Percentiles rank a stretch among this genome's conserved stretches.
phyloP scores from a whole-genome alignment of 2,329 filamentous ascomycete genomes.

The Aspergillus fischeri region DNA sequence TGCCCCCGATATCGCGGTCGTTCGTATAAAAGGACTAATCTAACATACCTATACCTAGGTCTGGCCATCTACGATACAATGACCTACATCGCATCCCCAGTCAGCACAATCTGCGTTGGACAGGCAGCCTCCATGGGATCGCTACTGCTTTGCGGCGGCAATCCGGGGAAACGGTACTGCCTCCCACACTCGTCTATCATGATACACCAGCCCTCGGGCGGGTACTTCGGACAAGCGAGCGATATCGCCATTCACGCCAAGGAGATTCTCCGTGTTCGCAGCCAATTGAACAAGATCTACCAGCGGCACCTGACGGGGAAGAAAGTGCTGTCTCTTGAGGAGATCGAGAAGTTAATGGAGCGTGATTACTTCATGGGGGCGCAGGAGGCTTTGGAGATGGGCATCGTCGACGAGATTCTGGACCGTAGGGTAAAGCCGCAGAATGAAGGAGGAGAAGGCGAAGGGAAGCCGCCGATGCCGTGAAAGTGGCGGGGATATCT shows the following conservation, averaged over 20 bases:
- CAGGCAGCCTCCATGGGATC: conserved; percentile 95
- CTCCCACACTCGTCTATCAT: conserved; percentile 94
- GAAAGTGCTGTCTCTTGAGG: conserved; percentile 67
- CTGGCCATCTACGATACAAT: conserved; percentile 97
- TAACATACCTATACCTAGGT: conserved; percentile 20
- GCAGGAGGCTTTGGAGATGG: conserved; percentile 80
- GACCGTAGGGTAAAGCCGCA: conserved; percentile 37
- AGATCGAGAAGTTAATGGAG: conserved; percentile 95
- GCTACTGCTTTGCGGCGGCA: conserved; percentile 79
- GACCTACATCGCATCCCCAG: conserved; percentile 89
- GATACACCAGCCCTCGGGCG: conserved; percentile 91
- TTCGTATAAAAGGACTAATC: not conserved
- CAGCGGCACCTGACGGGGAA: conserved; percentile 69
- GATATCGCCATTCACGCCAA: conserved; percentile 97
- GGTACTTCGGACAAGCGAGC: conserved; percentile 61
- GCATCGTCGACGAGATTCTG: conserved; percentile 88
- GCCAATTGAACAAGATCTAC: conserved; percentile 88
- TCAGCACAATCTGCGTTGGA: conserved; percentile 91
- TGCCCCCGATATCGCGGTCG: not conserved
- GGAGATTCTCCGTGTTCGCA: conserved; percentile 83
- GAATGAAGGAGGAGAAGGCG: conserved; percentile 19
- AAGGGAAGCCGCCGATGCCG: conserved; percentile 19
- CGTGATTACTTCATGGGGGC: conserved; percentile 91
- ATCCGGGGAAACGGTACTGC: conserved; percentile 78
- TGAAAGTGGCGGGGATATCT: conserved; percentile 1